A percentile compares a stretch with the other conserved stretches of the same genome.
These are phyloP conservation scores for Agaricus subrufescens DNA, from an alignment of 768 basidiomycete species.

Conservation along the genomic window DNA sequence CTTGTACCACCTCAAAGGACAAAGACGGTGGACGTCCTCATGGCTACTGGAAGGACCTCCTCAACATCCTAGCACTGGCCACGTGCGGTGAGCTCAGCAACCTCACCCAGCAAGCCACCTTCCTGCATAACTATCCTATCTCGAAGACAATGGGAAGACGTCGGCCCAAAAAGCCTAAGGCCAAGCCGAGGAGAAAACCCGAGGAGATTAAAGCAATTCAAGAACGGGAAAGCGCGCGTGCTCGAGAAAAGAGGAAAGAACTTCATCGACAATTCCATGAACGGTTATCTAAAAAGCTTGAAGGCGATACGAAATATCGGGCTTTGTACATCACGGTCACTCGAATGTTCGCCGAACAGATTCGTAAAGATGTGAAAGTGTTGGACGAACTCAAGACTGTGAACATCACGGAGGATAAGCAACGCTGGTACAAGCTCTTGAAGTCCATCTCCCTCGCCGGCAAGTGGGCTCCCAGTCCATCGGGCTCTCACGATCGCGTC, in stretches of 20 bases:
- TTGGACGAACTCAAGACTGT: constrained; percentile 33
- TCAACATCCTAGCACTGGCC: constrained; percentile 62
- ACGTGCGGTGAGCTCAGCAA: constrained; percentile 43
- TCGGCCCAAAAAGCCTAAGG: neutral
- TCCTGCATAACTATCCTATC: constrained; percentile 22
- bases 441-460: constrained; percentile 50
- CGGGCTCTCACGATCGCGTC: constrained; percentile 52
- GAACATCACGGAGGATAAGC: constrained; percentile 21
- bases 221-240: constrained; percentile 5
- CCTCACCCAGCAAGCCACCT: constrained; percentile 16
- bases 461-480: constrained; percentile 70
- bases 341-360: constrained; percentile 50
- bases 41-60: constrained; percentile 74
- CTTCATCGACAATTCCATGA: constrained; percentile 24
- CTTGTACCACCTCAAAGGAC: constrained; percentile 33
- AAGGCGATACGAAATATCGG: constrained; percentile 42
- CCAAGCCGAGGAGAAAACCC: constrained; percentile 12
- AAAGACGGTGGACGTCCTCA: constrained; percentile 32
- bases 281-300: constrained; percentile 37
- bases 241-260: constrained; percentile 20
- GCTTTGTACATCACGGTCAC: constrained; percentile 63
- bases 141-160: neutral
- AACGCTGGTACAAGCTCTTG: constrained; percentile 21
- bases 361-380: constrained; percentile 41
- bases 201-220: constrained; percentile 12